Percentiles rank a stretch among this genome's conserved stretches.
Conservation (phyloP, 192 early-diverging fungal genomes). For the Chytriomyces confervae region DNA sequence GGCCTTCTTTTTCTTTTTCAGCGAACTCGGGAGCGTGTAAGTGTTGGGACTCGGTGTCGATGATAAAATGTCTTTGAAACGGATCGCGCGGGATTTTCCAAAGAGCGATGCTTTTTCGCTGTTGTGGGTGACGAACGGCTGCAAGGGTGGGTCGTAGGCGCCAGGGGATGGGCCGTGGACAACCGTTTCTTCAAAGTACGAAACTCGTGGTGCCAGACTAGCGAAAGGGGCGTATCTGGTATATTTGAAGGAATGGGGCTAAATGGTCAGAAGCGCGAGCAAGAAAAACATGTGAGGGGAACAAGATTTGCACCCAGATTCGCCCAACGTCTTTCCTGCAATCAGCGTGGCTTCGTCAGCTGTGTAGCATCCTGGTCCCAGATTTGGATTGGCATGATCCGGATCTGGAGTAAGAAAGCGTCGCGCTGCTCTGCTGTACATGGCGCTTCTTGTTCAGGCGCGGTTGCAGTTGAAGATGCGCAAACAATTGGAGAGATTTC, state of each 20-base stretch:
- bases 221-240: constrained; percentile 61
- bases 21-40: constrained; percentile 38
- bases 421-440: constrained; percentile 59
- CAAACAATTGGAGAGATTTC: too few species aligned
- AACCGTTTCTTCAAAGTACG: constrained; percentile 52
- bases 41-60: constrained; percentile 53
- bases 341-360: constrained; percentile 46
- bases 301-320: constrained; percentile 44
- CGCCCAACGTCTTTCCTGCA: constrained; percentile 53
- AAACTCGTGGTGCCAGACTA: constrained; percentile 53
- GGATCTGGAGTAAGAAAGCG: constrained; percentile 54
- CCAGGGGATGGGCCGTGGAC: constrained; percentile 55
- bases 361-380: constrained; percentile 62
- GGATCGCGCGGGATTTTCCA: constrained; percentile 48
- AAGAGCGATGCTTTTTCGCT: constrained; percentile 51
- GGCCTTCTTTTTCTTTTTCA: constrained; percentile 33
- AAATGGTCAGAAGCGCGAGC: background rate
- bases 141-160: constrained; percentile 44
- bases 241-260: background rate
- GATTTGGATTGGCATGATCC: constrained; percentile 59
- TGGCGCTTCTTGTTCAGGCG: constrained; percentile 4
- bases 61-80: constrained; percentile 43
- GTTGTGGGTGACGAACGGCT: constrained; percentile 41
- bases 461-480: background rate
- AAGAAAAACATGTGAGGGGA: background rate